Base-by-base conservation (phyloP, 2,329 filamentous ascomycete genomes). In the Diaporthe sp. region DNA sequence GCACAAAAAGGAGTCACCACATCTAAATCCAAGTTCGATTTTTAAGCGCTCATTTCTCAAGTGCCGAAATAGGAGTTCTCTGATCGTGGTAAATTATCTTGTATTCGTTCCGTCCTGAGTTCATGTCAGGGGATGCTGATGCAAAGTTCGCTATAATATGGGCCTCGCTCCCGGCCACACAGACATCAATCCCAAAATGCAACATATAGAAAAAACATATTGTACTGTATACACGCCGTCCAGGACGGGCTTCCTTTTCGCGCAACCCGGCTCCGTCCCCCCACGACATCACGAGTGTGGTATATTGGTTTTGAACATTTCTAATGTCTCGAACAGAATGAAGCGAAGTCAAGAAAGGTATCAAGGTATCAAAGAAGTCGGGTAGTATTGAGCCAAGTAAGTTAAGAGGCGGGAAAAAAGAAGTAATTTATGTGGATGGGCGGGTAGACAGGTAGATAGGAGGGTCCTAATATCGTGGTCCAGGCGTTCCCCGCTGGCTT, bases 351-450 rank as follows among this genome's bases (percentile, higher is more conserved):
- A 57, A 65, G 71, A 60, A 76, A 72, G 47, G 63, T 71, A 67
- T 72, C 63, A 53, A 75, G 73, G 70, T 73, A 77, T 75, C 75
- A 72, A 72, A 75, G 60, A 70, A 47, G 70, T 65, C 60, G 67
- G 51, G 58, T 71, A 63, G 55, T 55, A 39, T 72, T 20, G 60
- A 20, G 51, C 39, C 37, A 39, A 47, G n/a, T 55, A 47, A 63
- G 47, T 60, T 25, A 74, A 74, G 25, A 28, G 44, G 39, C 31
- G 28, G 31, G 42, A 22, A 10, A 22, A 39, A 31, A 63, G 44
- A 53, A 57, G 25, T 20, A 39, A 53, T 39, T 39, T 3, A 31
- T 25, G 15, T 17, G 65, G 47, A 34, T 28, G 39, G 31, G 4
- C 12, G 15, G 22, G 37, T 20, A 70, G n/a, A 22, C 8, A 44